These are phyloP conservation scores for Ophiostoma populinum DNA, from an alignment of 2,329 filamentous ascomycete species.

Conservation along the genomic window DNA sequence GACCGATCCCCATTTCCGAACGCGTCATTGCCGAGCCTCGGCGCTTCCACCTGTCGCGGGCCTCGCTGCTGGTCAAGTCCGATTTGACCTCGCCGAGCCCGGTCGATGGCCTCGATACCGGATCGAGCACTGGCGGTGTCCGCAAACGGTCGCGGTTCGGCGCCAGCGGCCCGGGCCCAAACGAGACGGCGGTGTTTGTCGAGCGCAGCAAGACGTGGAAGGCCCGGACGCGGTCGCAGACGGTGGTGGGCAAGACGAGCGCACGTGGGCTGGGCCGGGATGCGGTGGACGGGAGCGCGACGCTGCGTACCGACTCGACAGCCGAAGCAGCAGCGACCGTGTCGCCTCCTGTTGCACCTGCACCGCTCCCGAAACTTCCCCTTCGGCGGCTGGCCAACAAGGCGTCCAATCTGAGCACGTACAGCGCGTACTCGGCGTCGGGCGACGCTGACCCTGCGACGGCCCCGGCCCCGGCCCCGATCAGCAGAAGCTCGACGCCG, in stretches of 20 bases:
- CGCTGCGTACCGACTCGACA: too few species aligned
- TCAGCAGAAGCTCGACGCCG: not conserved
- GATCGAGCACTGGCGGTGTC: conserved; percentile 15
- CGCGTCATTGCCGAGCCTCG: conserved; percentile 26
- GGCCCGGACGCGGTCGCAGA: not conserved
- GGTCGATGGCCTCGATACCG: too few species aligned
- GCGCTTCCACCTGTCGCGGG: conserved; percentile 35
- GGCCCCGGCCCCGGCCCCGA: not conserved
- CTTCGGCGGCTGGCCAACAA: conserved; percentile 5
- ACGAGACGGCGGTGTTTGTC: conserved; percentile 33
- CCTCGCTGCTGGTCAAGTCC: conserved; percentile 9
- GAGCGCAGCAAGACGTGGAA: conserved; percentile 26
- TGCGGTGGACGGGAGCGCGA: not conserved
- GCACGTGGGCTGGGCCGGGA: not conserved
- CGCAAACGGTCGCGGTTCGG: conserved; percentile 24
- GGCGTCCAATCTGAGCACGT: conserved; percentile 1
- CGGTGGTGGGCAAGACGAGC: not conserved
- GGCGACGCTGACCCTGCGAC: not conserved
- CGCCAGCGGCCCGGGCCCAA: not conserved
- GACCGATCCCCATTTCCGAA: too few species aligned
- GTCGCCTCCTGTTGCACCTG: too few species aligned
- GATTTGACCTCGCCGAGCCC: too few species aligned
- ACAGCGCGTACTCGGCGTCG: not conserved
- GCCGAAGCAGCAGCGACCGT: too few species aligned
- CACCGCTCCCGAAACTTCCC: conserved; percentile 9